These are phyloP conservation scores for Funneliformis caledonium DNA, from an alignment of 371 early-diverging fungal genomes.

Conservation along the genomic window DNA sequence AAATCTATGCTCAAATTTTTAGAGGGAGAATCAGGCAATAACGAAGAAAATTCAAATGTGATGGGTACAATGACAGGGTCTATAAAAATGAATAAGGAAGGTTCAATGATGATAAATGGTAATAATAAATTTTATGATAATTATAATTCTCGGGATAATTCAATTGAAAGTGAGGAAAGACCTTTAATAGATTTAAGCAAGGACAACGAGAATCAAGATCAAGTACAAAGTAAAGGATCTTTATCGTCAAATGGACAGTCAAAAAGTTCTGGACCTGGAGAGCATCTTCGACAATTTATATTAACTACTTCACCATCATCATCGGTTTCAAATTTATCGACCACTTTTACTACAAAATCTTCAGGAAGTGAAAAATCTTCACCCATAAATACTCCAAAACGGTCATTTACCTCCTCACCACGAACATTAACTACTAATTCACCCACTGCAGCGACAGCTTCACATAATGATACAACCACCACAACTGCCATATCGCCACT, in stretches of 20 bases:
- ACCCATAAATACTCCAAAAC: background rate
- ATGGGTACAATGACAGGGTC: background rate
- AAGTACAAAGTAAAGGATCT: background rate
- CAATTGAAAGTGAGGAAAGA: background rate
- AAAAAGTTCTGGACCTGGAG: background rate
- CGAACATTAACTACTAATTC: background rate
- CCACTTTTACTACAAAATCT: background rate
- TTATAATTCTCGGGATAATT: background rate
- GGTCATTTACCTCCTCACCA: background rate
- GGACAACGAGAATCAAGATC: background rate
- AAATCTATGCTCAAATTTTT: slow-evolving; percentile 30
- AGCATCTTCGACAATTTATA: background rate
- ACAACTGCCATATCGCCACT: background rate
- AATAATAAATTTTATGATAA: background rate
- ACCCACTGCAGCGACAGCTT: background rate
- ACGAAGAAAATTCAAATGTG: background rate
- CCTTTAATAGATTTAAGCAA: background rate
- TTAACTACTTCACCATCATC: background rate
- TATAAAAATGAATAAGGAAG: background rate
- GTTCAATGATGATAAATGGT: too few species aligned
- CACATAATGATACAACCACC: background rate
- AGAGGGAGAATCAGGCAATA: background rate
- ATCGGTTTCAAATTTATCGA: too few species aligned
- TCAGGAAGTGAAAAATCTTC: background rate
- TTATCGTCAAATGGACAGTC: background rate